Conservation (phyloP, 2,329 filamentous ascomycete genomes). For the Camillea tinctor region DNA sequence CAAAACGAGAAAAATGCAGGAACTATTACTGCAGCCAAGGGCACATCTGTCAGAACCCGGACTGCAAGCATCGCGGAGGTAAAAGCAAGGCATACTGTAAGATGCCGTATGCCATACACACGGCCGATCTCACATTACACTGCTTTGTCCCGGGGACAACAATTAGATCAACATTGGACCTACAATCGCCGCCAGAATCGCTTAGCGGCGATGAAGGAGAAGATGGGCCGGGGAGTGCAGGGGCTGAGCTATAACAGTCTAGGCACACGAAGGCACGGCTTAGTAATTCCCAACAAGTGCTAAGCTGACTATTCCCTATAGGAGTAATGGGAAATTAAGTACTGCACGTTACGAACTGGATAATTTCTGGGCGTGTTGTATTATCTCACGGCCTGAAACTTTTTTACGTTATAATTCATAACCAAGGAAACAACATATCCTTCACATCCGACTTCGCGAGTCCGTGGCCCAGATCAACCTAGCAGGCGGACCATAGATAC, state of each 20-base stretch:
- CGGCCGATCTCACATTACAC: not conserved
- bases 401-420: not conserved
- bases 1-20: slow-evolving; percentile 27
- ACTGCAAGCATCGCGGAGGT: slow-evolving; percentile 33
- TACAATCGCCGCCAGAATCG: not conserved
- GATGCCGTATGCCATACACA: not conserved
- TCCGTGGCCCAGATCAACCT: not conserved
- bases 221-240: not conserved
- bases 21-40: slow-evolving; percentile 26
- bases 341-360: not conserved
- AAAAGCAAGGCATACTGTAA: slow-evolving; percentile 11
- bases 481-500: not conserved
- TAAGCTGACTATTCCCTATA: not conserved
- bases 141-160: not conserved
- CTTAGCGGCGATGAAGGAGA: not conserved
- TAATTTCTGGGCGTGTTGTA: not conserved
- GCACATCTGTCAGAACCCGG: slow-evolving; percentile 32
- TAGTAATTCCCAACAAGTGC: not conserved
- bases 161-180: not conserved
- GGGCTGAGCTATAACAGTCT: not conserved
- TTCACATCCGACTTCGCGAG: not conserved
- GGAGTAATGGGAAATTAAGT: too few species aligned
- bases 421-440: not conserved
- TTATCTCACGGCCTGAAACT: not conserved
- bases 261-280: not conserved